phyloP scores from a whole-genome alignment of 2,329 filamentous ascomycete genomes.

The Cucurbitaria berberidis region DNA sequence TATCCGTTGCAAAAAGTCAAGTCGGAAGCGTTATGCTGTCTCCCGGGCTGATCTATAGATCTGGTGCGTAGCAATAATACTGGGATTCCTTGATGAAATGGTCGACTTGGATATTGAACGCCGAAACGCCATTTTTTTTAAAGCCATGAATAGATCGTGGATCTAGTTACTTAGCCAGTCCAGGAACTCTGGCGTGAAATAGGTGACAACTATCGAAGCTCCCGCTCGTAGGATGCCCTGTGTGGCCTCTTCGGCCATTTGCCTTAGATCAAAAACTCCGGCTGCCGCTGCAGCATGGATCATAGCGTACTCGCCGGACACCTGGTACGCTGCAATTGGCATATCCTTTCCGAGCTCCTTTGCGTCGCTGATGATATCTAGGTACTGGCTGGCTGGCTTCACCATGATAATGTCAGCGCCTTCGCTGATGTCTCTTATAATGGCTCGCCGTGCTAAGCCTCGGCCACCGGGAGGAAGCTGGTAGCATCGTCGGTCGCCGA shows the following conservation, averaged over 20 bases:
- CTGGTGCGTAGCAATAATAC: not conserved
- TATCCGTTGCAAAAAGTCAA: not conserved
- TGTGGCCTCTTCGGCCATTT: slow-evolving; percentile 93
- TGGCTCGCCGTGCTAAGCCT: slow-evolving; percentile 88
- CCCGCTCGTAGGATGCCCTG: slow-evolving; percentile 93
- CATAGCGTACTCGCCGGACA: slow-evolving; percentile 97
- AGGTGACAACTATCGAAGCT: slow-evolving; percentile 90
- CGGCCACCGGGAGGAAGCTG: slow-evolving; percentile 92
- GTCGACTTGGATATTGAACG: not conserved
- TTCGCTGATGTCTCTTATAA: slow-evolving; percentile 86
- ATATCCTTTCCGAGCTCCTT: slow-evolving; percentile 92
- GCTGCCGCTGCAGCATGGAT: slow-evolving; percentile 95
- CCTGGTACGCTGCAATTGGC: slow-evolving; percentile 94
- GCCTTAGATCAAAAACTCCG: slow-evolving; percentile 92
- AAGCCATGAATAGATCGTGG: not conserved
- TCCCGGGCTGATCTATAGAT: not conserved
- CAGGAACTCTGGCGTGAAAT: slow-evolving; percentile 84
- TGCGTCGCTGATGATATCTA: slow-evolving; percentile 97
- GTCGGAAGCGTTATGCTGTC: not conserved
- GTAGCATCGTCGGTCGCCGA: slow-evolving; percentile 95
- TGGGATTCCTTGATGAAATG: not conserved
- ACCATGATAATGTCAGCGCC: slow-evolving; percentile 99
- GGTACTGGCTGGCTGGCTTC: slow-evolving; percentile 92
- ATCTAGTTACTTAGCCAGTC: slow-evolving; percentile 61
- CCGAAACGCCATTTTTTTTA: not conserved